Evolutionary conservation across 1,139 yeast genomes (phyloP).

Genomic region (Taphrina deformans): DNA sequence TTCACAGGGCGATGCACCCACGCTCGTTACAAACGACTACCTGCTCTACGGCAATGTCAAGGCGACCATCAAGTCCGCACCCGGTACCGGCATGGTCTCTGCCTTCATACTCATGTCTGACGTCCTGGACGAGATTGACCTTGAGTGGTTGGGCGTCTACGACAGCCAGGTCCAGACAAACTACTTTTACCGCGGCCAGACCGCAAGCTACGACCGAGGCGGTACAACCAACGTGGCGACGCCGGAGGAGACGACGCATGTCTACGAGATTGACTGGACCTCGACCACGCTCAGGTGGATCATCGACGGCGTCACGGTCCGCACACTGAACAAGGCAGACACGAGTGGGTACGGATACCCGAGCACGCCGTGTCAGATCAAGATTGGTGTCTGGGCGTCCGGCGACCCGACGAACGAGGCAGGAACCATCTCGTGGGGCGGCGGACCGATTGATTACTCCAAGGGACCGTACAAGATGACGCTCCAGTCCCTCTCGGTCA

Average conservation of each 20-base stretch:
- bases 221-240: conserved; percentile 2
- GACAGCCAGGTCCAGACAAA: conserved; percentile 68
- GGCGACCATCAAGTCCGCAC: conserved; percentile 70
- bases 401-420: conserved; percentile 63
- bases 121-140: conserved; percentile 88
- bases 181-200: conserved; percentile 69
- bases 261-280: conserved; percentile 79
- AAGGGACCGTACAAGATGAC: conserved; percentile 32
- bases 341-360: conserved; percentile 71
- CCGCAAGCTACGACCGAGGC: conserved; percentile 28
- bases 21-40: conserved; percentile 73
- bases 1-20: conserved; percentile 72
- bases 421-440: conserved; percentile 93
- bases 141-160: conserved; percentile 77
- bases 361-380: conserved; percentile 87
- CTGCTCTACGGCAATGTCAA: conserved; percentile 85
- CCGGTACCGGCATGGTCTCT: conserved; percentile 74
- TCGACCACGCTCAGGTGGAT: conserved; percentile 72
- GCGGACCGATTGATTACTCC: conserved; percentile 68
- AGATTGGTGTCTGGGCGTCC: conserved; percentile 91
- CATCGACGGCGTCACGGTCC: conserved; percentile 66
- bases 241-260: conserved; percentile 59
- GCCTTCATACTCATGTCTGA: conserved; percentile 75
- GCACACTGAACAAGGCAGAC: conserved; percentile 74
- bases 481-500: conserved; percentile 14